phyloP scores from a whole-genome alignment of 1,284 basidiomycete genomes.

The Vanrija sp. region DNA sequence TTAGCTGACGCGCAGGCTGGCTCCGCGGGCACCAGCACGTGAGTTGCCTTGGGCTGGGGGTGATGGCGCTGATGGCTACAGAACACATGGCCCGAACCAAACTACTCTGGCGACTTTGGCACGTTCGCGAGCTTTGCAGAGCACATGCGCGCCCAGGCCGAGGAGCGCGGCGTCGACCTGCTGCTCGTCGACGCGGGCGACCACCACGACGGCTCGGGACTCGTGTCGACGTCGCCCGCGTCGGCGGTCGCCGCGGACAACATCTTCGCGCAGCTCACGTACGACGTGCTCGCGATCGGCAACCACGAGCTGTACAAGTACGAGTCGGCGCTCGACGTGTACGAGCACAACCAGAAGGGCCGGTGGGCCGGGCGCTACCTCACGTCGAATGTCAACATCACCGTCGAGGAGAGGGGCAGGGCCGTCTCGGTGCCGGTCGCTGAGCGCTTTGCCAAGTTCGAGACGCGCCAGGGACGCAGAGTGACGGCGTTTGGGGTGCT shows the following conservation, averaged over 20 bases:
- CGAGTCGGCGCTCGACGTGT: constrained; percentile 65
- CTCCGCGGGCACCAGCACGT: constrained; percentile 48
- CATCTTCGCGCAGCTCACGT: constrained; percentile 69
- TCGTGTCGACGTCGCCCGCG: constrained; percentile 34
- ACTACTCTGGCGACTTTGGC: constrained; percentile 63
- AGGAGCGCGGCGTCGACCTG: constrained; percentile 39
- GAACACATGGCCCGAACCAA: constrained; percentile 50
- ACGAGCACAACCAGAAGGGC: constrained; percentile 55
- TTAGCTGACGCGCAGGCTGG: constrained; percentile 35
- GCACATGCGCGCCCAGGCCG: constrained; percentile 71
- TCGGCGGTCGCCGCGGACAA: constrained; percentile 71
- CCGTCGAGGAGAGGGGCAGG: constrained; percentile 57
- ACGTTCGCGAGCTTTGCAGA: constrained; percentile 74
- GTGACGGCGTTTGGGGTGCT: constrained; percentile 79
- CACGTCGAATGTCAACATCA: constrained; percentile 81
- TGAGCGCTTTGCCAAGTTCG: constrained; percentile 67
- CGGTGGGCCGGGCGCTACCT: constrained; percentile 64
- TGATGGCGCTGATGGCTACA: constrained; percentile 19
- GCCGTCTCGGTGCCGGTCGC: constrained; percentile 45
- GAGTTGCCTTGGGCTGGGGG: constrained; percentile 9
- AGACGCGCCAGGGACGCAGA: constrained; percentile 65
- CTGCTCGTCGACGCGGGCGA: constrained; percentile 51
- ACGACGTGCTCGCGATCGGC: constrained; percentile 79
- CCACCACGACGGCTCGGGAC: constrained; percentile 65
- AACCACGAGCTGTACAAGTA: constrained; percentile 87